These are phyloP conservation scores for Spizellomyces sp. DNA, from an alignment of 192 early-diverging fungal genomes.

Conservation along the genomic window DNA sequence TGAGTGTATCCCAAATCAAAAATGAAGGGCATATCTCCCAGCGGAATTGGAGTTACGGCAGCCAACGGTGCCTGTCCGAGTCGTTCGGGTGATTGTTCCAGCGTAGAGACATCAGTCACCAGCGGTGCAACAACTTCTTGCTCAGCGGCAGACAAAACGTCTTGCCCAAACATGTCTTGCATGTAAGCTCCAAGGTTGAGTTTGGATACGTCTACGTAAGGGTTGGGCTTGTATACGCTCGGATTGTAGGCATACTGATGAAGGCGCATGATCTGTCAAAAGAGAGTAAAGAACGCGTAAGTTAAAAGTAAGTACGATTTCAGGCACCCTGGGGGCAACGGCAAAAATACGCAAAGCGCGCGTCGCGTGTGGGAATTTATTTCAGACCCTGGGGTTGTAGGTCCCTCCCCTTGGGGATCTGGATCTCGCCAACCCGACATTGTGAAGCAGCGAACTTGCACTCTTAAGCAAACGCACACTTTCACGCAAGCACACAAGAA, in stretches of 20 bases:
- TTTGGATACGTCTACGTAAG: slow-evolving; percentile 28
- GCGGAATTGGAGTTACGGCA: slow-evolving; percentile 4
- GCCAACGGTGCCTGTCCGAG: background rate
- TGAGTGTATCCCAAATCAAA: too few relatives aligned
- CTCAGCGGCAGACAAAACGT: background rate
- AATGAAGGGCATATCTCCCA: background rate
- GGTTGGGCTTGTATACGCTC: slow-evolving; percentile 26
- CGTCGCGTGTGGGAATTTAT: background rate
- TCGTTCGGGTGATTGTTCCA: background rate
- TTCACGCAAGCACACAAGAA: background rate
- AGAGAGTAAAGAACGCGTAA: background rate
- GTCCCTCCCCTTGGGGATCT: background rate
- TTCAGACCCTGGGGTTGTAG: background rate
- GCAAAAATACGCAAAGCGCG: background rate
- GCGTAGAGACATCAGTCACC: background rate
- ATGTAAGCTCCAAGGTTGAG: slow-evolving; percentile 25
- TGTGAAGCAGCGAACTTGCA: too few relatives aligned
- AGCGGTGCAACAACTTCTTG: background rate
- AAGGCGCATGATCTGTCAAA: slow-evolving; percentile 26
- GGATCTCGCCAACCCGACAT: background rate
- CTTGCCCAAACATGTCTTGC: slow-evolving; percentile 28
- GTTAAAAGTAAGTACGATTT: background rate
- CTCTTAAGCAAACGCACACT: too few relatives aligned
- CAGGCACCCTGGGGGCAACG: background rate
- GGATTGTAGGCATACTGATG: slow-evolving; percentile 34